phyloP scores from a whole-genome alignment of 2,329 filamentous ascomycete species.

The Ilyonectria robusta region DNA sequence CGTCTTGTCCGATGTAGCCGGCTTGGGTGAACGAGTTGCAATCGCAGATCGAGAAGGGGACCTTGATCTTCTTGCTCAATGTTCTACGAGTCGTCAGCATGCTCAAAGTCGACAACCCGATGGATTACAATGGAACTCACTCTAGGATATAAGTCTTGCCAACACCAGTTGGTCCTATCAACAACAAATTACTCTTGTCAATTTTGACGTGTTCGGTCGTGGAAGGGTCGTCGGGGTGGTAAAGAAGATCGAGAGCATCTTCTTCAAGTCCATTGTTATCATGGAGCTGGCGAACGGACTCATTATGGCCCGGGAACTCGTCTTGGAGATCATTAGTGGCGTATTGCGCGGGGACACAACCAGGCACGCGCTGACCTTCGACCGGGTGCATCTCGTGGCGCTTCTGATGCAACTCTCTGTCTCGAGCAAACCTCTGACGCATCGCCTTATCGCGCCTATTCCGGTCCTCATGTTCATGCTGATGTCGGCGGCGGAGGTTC shows the following conservation, averaged over 20 bases:
- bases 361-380: constrained; percentile 73
- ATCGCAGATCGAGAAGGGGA: constrained; percentile 95
- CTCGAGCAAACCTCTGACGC: constrained; percentile 79
- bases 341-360: constrained; percentile 47
- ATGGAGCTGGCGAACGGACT: constrained; percentile 61
- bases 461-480: constrained; percentile 79
- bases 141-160: constrained; percentile 95
- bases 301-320: constrained; percentile 67
- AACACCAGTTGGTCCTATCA: constrained; percentile 93
- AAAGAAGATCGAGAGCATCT: constrained; percentile 59
- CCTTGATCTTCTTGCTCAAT: constrained; percentile 90
- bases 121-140: constrained; percentile 55
- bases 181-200: constrained; percentile 94
- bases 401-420: constrained; percentile 71
- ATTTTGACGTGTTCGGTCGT: constrained; percentile 75
- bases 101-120: background rate
- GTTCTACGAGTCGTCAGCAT: constrained; percentile 71
- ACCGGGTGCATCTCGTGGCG: constrained; percentile 77
- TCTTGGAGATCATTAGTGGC: constrained; percentile 62
- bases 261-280: constrained; percentile 51
- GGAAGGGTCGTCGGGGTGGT: constrained; percentile 62
- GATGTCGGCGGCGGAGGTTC: constrained; percentile 81
- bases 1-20: constrained; percentile 97
- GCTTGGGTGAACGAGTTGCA: constrained; percentile 97
- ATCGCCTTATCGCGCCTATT: constrained; percentile 74